These are phyloP conservation scores for Arthrocladium fulminans DNA, from an alignment of 2,329 filamentous ascomycete species.

Conservation along the genomic window DNA sequence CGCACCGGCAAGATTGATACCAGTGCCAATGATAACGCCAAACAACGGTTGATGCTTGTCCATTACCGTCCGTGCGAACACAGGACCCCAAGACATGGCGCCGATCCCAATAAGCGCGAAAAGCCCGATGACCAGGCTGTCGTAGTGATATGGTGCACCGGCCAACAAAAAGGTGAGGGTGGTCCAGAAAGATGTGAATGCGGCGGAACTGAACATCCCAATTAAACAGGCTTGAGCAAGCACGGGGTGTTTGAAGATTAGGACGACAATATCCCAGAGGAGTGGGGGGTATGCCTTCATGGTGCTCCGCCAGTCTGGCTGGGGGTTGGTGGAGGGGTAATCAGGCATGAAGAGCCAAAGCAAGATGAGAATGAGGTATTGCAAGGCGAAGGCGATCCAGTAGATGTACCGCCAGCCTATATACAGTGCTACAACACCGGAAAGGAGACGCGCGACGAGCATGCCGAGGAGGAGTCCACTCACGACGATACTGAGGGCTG, in stretches of 20 bases:
- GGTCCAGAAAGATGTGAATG: slow-evolving; percentile 62
- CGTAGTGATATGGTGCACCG: slow-evolving; percentile 59
- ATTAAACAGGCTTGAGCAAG: slow-evolving; percentile 63
- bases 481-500: slow-evolving; percentile 63
- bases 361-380: slow-evolving; percentile 55
- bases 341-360: slow-evolving; percentile 68
- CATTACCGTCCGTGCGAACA: slow-evolving; percentile 62
- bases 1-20: slow-evolving; percentile 52
- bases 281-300: slow-evolving; percentile 34
- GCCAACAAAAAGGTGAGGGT: slow-evolving; percentile 72
- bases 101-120: slow-evolving; percentile 70
- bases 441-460: slow-evolving; percentile 64
- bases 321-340: slow-evolving; percentile 65
- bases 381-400: slow-evolving; percentile 65
- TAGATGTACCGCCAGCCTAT: slow-evolving; percentile 69
- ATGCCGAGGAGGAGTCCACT: slow-evolving; percentile 68
- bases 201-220: slow-evolving; percentile 51
- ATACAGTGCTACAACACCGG: slow-evolving; percentile 65
- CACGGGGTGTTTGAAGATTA: slow-evolving; percentile 57
- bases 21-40: slow-evolving; percentile 54
- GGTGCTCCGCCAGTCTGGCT: slow-evolving; percentile 28
- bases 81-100: slow-evolving; percentile 56
- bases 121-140: slow-evolving; percentile 60
- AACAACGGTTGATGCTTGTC: slow-evolving; percentile 57
- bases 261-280: slow-evolving; percentile 54